Percentiles rank a stretch among this genome's conserved stretches.
Conservation (phyloP, 352 stramenopile species). For the Phytophthora agathidicida region DNA sequence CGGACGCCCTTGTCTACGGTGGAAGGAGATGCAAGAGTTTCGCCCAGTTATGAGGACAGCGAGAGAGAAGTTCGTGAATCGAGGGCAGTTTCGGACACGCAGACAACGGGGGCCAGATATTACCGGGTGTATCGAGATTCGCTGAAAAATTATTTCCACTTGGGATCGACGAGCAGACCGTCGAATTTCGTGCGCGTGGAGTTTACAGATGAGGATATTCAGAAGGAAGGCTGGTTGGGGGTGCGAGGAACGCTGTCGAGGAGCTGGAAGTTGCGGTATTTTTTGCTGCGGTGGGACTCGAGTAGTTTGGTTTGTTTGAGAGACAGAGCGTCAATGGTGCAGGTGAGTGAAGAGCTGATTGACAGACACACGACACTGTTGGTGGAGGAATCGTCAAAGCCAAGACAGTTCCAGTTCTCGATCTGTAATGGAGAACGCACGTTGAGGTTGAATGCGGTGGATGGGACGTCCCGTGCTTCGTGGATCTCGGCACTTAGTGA, state of each 20-base stretch:
- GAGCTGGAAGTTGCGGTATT: slow-evolving; percentile 89
- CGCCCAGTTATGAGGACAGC: slow-evolving; percentile 1
- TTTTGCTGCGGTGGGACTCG: slow-evolving; percentile 68
- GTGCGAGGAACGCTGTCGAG: slow-evolving; percentile 68
- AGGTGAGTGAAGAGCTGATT: slow-evolving; percentile 72
- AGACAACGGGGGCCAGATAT: slow-evolving; percentile 37
- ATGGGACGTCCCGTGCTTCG: slow-evolving; percentile 50
- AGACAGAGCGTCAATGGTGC: slow-evolving; percentile 73
- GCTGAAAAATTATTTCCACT: slow-evolving; percentile 66
- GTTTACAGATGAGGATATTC: slow-evolving; percentile 76
- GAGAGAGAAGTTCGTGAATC: slow-evolving; percentile 5
- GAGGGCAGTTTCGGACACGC: not conserved
- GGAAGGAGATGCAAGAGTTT: not conserved
- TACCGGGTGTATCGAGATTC: slow-evolving; percentile 78
- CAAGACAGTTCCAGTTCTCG: slow-evolving; percentile 82
- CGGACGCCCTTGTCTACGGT: slow-evolving; percentile 45
- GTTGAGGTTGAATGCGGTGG: slow-evolving; percentile 75
- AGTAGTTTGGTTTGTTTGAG: slow-evolving; percentile 81
- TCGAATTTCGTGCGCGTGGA: slow-evolving; percentile 60
- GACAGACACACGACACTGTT: slow-evolving; percentile 78
- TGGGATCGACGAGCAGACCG: slow-evolving; percentile 44
- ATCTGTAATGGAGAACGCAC: slow-evolving; percentile 76
- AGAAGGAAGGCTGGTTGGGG: slow-evolving; percentile 81
- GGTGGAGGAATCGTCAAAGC: slow-evolving; percentile 64
- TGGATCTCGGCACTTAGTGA: slow-evolving; percentile 85